Evolutionary conservation across 371 early-diverging fungal species (phyloP).

Genomic region (Zopfochytrium polystomum): DNA sequence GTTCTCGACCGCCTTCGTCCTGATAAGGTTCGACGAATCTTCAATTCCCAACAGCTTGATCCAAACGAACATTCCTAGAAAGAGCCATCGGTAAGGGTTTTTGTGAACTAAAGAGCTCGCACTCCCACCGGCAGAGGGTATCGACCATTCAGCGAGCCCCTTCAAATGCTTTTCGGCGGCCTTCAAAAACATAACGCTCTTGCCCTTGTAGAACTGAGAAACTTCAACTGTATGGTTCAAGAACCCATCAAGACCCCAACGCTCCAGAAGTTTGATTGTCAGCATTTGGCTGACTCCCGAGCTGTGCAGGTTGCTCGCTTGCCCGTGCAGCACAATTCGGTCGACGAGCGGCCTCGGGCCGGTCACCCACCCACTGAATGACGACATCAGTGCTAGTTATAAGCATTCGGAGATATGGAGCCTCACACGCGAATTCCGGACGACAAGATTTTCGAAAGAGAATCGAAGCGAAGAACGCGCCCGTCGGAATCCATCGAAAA

Average conservation of each 20-base stretch:
- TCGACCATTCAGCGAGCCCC: slow-evolving; percentile 65
- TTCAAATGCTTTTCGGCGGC: slow-evolving; percentile 55
- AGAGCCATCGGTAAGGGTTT: neutral
- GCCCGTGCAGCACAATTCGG: slow-evolving; percentile 68
- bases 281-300: slow-evolving; percentile 68
- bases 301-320: slow-evolving; percentile 70
- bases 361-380: slow-evolving; percentile 40
- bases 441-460: slow-evolving; percentile 74
- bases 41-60: slow-evolving; percentile 58
- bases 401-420: neutral
- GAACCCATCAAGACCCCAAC: slow-evolving; percentile 69
- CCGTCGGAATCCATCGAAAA: slow-evolving; percentile 74
- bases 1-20: slow-evolving; percentile 63
- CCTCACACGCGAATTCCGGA: slow-evolving; percentile 63
- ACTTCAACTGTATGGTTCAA: slow-evolving; percentile 60
- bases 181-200: slow-evolving; percentile 60
- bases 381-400: neutral
- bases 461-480: slow-evolving; percentile 80
- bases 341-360: slow-evolving; percentile 67
- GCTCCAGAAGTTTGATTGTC: slow-evolving; percentile 57
- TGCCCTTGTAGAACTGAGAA: slow-evolving; percentile 57
- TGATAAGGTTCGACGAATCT: slow-evolving; percentile 64
- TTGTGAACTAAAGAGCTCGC: neutral
- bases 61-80: slow-evolving; percentile 79
- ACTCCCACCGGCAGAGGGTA: slow-evolving; percentile 59